A percentile compares a stretch with the other conserved stretches of the same genome.
phyloP scores from a whole-genome alignment of 495 filamentous ascomycete genomes.

The Trichoderma erinaceum region DNA sequence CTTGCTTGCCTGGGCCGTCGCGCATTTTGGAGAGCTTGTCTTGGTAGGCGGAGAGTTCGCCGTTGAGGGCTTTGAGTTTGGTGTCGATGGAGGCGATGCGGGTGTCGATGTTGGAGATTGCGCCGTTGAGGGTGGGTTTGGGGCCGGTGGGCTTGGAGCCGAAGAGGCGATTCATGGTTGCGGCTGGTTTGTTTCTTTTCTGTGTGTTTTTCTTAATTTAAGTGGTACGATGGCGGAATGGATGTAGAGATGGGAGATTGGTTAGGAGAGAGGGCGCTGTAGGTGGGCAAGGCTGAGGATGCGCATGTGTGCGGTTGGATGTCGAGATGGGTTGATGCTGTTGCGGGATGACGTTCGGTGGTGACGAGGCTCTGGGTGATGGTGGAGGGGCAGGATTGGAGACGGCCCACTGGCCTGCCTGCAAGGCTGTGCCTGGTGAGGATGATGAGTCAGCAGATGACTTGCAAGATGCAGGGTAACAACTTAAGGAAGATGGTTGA shows the following conservation, averaged over 20 bases:
- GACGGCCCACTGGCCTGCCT: background rate
- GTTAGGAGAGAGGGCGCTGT: too few species aligned
- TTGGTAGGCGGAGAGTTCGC: conserved; percentile 86
- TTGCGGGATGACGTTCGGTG: background rate
- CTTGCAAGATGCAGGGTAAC: background rate
- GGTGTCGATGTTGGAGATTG: conserved; percentile 84
- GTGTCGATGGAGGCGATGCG: conserved; percentile 89
- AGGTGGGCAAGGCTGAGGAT: background rate
- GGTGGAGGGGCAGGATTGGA: background rate
- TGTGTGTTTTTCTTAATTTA: background rate
- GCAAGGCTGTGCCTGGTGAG: background rate
- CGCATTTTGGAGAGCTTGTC: conserved; percentile 86
- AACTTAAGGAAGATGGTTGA: too few species aligned
- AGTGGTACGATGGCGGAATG: background rate
- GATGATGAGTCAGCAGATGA: background rate
- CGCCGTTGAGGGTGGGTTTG: conserved; percentile 81
- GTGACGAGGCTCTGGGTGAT: background rate
- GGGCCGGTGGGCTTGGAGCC: conserved; percentile 81
- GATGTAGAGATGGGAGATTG: background rate
- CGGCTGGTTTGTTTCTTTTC: background rate
- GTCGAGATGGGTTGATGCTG: background rate
- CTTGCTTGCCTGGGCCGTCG: conserved; percentile 89
- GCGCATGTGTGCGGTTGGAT: background rate
- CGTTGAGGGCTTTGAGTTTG: conserved; percentile 85
- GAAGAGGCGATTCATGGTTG: conserved; percentile 90